These are phyloP conservation scores for Scedosporium aurantiacum DNA, from an alignment of 2,329 filamentous ascomycete species.

Conservation along the genomic window DNA sequence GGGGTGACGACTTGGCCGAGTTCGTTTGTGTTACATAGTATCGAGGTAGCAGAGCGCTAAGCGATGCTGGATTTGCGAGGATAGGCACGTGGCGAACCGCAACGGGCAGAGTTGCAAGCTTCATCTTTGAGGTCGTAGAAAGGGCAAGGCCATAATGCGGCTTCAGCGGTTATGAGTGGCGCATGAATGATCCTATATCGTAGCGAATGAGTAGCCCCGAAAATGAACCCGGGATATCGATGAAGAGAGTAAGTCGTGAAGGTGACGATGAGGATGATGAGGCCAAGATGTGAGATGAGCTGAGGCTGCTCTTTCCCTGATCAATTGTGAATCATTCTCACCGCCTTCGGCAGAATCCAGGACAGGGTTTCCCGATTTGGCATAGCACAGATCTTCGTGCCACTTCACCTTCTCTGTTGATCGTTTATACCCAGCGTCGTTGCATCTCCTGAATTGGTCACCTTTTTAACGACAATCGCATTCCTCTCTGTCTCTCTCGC, in stretches of 20 bases:
- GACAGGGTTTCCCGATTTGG: conserved; percentile 16
- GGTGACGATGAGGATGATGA: too few species aligned
- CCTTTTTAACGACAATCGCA: neutral
- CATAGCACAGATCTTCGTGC: conserved; percentile 28
- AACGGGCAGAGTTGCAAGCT: conserved; percentile 26
- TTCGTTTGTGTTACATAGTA: conserved; percentile 49
- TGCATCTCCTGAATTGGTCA: neutral
- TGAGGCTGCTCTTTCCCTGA: conserved; percentile 16
- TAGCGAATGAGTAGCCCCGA: neutral
- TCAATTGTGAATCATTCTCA: conserved; percentile 12
- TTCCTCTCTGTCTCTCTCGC: neutral
- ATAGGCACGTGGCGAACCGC: conserved; percentile 22
- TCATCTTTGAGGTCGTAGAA: conserved; percentile 32
- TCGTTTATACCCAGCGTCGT: neutral
- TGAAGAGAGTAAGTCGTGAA: neutral
- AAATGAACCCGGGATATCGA: neutral
- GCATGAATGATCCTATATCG: neutral
- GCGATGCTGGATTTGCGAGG: conserved; percentile 18
- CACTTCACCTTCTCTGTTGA: conserved; percentile 20
- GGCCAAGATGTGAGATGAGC: neutral
- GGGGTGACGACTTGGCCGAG: conserved; percentile 21
- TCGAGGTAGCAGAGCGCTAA: conserved; percentile 29
- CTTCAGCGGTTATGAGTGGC: neutral
- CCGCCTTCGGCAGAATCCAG: conserved; percentile 28
- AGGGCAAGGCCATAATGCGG: conserved; percentile 4